Evolutionary conservation across 352 stramenopile genomes (phyloP), one percentile per base, ranked within the genome.

Genomic region (Phytopythium kandeliae): DNA sequence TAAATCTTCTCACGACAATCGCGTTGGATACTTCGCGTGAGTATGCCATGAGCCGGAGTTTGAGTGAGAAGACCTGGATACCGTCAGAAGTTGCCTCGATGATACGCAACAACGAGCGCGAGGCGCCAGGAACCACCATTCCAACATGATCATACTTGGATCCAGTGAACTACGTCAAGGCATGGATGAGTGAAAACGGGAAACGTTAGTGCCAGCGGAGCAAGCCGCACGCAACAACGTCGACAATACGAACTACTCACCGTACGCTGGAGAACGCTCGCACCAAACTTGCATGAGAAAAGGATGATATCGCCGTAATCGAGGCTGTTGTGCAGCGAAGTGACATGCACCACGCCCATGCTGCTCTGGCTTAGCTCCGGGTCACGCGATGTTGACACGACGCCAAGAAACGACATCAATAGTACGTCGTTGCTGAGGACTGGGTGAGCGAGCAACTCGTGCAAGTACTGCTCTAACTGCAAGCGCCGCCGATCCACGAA

Each of bases 121-220:
- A 86, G 10, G 68, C 65, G 1, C 80, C 79, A 4, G 83, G 83
- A 0, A 92, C 78, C 15, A 94, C 80, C 16, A 94, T 86, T 0
- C 74, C 83, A 30, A 86, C 79, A 37, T 94, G 83, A 46, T 94
- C 83, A 47, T 92, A 94, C 47, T 74, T 85, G 2, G 80, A 68
- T 6, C 82, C 63, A 36, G 82, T 93, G 33, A 87, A 78, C 76
- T 87, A 50, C n/a, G 43, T n/a, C 6, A 21, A 35, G 38, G n/a
- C n/a, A n/a, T n/a, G n/a, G n/a, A n/a, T n/a, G n/a, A n/a, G n/a
- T n/a, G n/a, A n/a, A n/a, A n/a, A n/a, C n/a, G n/a, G n/a, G n/a
- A n/a, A n/a, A n/a, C n/a, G n/a, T n/a, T n/a, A n/a, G n/a, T n/a
- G n/a, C n/a, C n/a, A n/a, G n/a, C n/a, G n/a, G n/a, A n/a, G n/a